A percentile compares a stretch with the other conserved stretches of the same genome.
Evolutionary conservation across 2,329 filamentous ascomycete species (phyloP).

Genomic region (Oidium heveae): DNA sequence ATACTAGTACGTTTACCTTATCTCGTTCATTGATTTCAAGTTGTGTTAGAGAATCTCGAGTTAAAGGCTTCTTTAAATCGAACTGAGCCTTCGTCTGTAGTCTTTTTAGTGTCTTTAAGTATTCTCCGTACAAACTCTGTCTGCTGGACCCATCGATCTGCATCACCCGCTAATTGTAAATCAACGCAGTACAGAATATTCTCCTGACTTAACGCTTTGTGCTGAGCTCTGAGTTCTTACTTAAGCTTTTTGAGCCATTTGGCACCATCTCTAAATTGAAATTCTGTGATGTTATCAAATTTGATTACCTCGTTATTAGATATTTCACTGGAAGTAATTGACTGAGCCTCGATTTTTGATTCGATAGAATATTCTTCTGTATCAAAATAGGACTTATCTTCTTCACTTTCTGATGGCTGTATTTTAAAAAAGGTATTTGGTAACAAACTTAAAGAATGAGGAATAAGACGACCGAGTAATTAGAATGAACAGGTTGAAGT

Average conservation of each 20-base stretch:
- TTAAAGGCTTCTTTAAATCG: neutral
- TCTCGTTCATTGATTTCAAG: too few species aligned
- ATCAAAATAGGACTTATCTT: slow-evolving; percentile 29
- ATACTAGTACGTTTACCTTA: too few species aligned
- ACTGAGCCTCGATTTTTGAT: neutral
- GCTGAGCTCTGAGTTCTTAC: neutral
- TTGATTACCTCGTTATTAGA: neutral
- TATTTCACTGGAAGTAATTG: neutral
- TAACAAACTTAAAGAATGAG: too few species aligned
- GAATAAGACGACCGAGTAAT: too few species aligned
- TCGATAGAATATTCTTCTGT: neutral
- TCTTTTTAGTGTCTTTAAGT: neutral
- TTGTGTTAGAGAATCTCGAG: neutral
- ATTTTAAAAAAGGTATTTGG: too few species aligned
- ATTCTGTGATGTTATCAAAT: neutral
- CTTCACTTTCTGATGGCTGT: too few species aligned
- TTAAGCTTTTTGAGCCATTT: neutral
- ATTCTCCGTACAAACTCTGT: neutral
- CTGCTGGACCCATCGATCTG: neutral
- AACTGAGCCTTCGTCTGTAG: neutral
- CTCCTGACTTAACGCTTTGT: neutral
- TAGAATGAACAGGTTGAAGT: too few species aligned
- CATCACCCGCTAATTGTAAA: neutral
- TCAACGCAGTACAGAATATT: neutral
- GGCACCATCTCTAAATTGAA: neutral